Evolutionary conservation across 345 rosid species (phyloP).

Genomic region (Aquilaria sinensis): DNA sequence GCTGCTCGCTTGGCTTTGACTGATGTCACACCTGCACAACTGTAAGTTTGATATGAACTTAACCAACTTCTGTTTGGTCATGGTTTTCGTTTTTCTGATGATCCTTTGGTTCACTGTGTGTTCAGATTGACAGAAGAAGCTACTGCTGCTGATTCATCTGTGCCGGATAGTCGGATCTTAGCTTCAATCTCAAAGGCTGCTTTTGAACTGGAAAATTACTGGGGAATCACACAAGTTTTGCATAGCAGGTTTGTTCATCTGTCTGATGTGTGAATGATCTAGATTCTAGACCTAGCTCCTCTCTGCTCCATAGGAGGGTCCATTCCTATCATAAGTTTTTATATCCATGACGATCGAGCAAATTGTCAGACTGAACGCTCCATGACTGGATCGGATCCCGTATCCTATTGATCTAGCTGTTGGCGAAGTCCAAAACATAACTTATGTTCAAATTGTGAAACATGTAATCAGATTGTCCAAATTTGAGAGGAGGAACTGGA

Average conservation of each 20-base stretch:
- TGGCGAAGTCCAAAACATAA: too few relatives aligned
- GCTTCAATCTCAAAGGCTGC: constrained; percentile 82
- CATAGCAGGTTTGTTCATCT: constrained; percentile 53
- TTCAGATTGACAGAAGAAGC: constrained; percentile 84
- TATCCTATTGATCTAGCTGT: too few relatives aligned
- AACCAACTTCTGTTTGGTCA: neutral
- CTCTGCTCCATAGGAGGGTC: too few relatives aligned
- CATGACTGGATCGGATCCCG: too few relatives aligned
- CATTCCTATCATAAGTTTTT: too few relatives aligned
- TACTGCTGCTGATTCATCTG: constrained; percentile 51
- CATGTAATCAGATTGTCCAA: constrained; percentile 40
- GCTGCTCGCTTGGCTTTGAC: constrained; percentile 87
- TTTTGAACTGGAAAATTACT: constrained; percentile 85
- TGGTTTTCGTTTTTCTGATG: constrained; percentile 14
- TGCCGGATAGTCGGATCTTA: constrained; percentile 57
- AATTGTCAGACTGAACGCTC: too few relatives aligned
- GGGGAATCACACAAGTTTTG: constrained; percentile 67
- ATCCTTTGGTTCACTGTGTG: neutral
- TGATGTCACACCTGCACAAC: constrained; percentile 72
- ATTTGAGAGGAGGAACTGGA: constrained; percentile 79
- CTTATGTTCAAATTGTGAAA: too few relatives aligned
- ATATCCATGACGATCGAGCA: too few relatives aligned
- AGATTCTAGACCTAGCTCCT: too few relatives aligned
- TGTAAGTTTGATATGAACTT: constrained; percentile 24
- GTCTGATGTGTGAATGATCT: too few relatives aligned